A percentile compares a stretch with the other conserved stretches of the same genome.
phyloP scores from a whole-genome alignment of 1,284 basidiomycete genomes.

The Fomitopsis schrenkii region DNA sequence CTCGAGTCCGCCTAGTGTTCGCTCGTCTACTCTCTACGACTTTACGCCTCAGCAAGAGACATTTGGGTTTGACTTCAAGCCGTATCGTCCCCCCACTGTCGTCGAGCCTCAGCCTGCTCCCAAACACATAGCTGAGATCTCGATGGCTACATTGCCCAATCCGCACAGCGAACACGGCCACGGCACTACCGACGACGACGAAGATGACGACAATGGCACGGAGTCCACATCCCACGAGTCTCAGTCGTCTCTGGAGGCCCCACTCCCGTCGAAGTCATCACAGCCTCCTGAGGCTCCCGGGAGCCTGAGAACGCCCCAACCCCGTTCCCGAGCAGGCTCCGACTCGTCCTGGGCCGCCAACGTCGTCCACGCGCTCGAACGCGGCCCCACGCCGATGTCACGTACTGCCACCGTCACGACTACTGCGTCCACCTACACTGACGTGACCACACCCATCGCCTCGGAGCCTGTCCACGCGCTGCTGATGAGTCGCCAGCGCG shows the following conservation, averaged over 20 bases:
- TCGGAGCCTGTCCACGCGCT: not conserved
- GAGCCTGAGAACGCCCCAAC: not conserved
- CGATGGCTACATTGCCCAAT: constrained; percentile 3
- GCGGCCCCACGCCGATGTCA: constrained; percentile 5
- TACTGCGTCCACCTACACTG: not conserved
- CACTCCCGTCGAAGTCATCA: not conserved
- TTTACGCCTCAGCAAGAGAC: constrained; percentile 1
- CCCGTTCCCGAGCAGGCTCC: not conserved
- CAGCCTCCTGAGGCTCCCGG: not conserved
- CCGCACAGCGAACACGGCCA: constrained; percentile 5
- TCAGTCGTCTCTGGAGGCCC: too few species aligned
- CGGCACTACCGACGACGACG: not conserved
- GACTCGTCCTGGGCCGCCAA: constrained; percentile 2
- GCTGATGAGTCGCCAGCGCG: constrained; percentile 1
- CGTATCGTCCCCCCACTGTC: not conserved
- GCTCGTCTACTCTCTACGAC: constrained; percentile 8
- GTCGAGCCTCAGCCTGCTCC: not conserved
- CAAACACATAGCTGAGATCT: not conserved
- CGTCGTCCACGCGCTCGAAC: not conserved
- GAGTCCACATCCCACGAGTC: not conserved
- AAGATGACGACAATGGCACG: not conserved
- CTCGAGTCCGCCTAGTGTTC: constrained; percentile 3
- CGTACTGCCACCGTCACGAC: not conserved
- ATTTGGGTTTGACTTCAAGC: not conserved
- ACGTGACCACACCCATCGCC: not conserved